Evolutionary conservation across 2,329 filamentous ascomycete genomes (phyloP).

Genomic region (Sarocladium strictum): DNA sequence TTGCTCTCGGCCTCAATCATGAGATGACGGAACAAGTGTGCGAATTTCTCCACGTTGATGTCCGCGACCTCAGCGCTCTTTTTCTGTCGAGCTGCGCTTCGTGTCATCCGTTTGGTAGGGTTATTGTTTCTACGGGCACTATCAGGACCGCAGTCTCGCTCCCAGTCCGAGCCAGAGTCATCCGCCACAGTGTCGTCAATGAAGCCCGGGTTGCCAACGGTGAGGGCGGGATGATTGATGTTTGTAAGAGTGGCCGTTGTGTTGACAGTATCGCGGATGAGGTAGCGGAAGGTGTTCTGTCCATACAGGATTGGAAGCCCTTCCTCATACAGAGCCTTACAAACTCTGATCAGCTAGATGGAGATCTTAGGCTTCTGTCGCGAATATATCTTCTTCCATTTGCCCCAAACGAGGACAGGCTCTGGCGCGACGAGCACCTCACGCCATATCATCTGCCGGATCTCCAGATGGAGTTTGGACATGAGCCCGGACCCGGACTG

Average conservation of each 20-base stretch:
- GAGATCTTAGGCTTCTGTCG: neutral
- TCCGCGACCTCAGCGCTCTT: neutral
- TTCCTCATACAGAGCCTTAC: slow-evolving; percentile 28
- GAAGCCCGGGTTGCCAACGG: neutral
- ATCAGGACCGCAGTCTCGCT: neutral
- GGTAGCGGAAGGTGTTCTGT: slow-evolving; percentile 41
- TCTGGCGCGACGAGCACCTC: slow-evolving; percentile 24
- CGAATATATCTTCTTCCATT: slow-evolving; percentile 22
- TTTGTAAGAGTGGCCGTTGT: slow-evolving; percentile 13
- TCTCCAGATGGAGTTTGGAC: slow-evolving; percentile 20
- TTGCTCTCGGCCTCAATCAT: slow-evolving; percentile 37
- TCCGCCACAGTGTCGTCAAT: slow-evolving; percentile 11
- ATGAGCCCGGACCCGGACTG: neutral
- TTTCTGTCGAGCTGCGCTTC: neutral
- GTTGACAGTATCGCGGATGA: slow-evolving; percentile 30
- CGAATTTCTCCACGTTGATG: slow-evolving; percentile 30
- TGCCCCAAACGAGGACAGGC: slow-evolving; percentile 26
- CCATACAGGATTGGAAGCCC: slow-evolving; percentile 38
- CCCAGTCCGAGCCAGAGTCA: slow-evolving; percentile 9
- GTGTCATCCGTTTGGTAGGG: slow-evolving; percentile 12
- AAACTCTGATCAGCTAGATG: slow-evolving; percentile 27
- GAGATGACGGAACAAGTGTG: slow-evolving; percentile 33
- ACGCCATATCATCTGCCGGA: slow-evolving; percentile 25
- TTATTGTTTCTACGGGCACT: slow-evolving; percentile 1
- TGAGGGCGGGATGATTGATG: slow-evolving; percentile 12